These are phyloP conservation scores for Cercospora berteroae DNA, from an alignment of 2,329 filamentous ascomycete genomes.

Conservation along the genomic window DNA sequence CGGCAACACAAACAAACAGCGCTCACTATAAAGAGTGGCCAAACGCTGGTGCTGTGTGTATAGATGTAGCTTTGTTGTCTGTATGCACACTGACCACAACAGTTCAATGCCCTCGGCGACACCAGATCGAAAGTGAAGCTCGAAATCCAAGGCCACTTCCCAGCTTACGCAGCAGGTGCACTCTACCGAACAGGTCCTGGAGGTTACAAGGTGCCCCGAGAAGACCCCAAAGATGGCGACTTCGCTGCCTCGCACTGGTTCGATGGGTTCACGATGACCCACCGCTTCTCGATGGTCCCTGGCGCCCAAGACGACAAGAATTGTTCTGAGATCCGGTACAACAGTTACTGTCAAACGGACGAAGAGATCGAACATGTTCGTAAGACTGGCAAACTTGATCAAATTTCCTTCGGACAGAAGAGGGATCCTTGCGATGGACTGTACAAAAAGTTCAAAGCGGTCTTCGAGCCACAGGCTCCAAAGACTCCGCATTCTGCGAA, in stretches of 20 bases:
- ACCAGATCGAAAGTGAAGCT: slow-evolving; percentile 50
- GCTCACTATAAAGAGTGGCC: background rate
- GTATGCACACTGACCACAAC: background rate
- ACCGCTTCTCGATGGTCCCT: slow-evolving; percentile 67
- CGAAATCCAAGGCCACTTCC: slow-evolving; percentile 63
- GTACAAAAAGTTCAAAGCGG: slow-evolving; percentile 68
- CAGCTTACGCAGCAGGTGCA: slow-evolving; percentile 66
- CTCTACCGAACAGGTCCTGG: slow-evolving; percentile 76
- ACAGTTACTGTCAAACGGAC: slow-evolving; percentile 68
- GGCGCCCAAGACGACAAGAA: slow-evolving; percentile 32
- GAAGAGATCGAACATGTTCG: slow-evolving; percentile 60
- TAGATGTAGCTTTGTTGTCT: background rate
- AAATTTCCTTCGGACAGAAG: slow-evolving; percentile 67
- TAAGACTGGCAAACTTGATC: slow-evolving; percentile 56
- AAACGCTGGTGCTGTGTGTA: background rate
- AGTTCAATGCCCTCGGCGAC: slow-evolving; percentile 10
- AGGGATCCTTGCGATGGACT: slow-evolving; percentile 71
- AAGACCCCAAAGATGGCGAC: slow-evolving; percentile 58
- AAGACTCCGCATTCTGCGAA: slow-evolving; percentile 44
- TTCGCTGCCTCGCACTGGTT: slow-evolving; percentile 74
- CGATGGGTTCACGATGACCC: slow-evolving; percentile 69
- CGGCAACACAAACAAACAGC: background rate
- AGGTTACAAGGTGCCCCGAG: slow-evolving; percentile 53
- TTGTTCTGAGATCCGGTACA: slow-evolving; percentile 59
- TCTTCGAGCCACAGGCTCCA: slow-evolving; percentile 47